phyloP scores from a whole-genome alignment of 23 red algal genomes.

The Pyropia haitanensis region DNA sequence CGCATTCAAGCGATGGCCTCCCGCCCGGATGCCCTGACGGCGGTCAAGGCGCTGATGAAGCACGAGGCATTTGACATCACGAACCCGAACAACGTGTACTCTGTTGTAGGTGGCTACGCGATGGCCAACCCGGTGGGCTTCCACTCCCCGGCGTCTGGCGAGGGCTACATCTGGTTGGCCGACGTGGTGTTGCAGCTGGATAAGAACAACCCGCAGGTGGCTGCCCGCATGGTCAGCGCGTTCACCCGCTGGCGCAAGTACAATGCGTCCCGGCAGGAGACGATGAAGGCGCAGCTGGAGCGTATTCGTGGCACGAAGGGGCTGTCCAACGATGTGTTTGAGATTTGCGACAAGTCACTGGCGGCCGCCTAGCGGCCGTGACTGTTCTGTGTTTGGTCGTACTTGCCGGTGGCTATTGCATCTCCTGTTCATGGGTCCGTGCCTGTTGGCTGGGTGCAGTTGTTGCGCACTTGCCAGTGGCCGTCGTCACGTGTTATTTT shows the following conservation, averaged over 20 bases:
- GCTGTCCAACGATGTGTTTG: conserved; percentile 85
- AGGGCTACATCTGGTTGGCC: conserved; percentile 65
- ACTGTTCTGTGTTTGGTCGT: background rate
- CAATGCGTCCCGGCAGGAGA: conserved; percentile 26
- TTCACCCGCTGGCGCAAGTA: conserved; percentile 76
- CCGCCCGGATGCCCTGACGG: conserved; percentile 49
- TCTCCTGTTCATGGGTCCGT: no score
- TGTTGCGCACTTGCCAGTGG: no score
- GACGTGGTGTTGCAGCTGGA: conserved; percentile 76
- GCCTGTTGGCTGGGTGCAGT: no score
- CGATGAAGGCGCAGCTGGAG: conserved; percentile 67
- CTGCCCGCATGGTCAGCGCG: conserved; percentile 73
- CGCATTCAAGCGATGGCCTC: conserved; percentile 70
- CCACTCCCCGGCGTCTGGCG: conserved; percentile 45
- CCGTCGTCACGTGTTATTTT: no score
- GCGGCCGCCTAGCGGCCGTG: conserved; percentile 14
- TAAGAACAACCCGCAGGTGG: conserved; percentile 86
- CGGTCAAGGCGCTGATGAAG: conserved; percentile 53
- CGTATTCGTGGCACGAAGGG: conserved; percentile 37
- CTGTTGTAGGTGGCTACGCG: conserved; percentile 70
- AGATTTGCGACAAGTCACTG: conserved; percentile 73
- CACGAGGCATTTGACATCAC: conserved; percentile 66
- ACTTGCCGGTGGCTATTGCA: no score
- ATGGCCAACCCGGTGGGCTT: conserved; percentile 55
- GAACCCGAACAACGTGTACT: conserved; percentile 90